These are phyloP conservation scores for Wickerhamomyces pijperi DNA, from an alignment of 805 yeast genomes.

Conservation along the genomic window DNA sequence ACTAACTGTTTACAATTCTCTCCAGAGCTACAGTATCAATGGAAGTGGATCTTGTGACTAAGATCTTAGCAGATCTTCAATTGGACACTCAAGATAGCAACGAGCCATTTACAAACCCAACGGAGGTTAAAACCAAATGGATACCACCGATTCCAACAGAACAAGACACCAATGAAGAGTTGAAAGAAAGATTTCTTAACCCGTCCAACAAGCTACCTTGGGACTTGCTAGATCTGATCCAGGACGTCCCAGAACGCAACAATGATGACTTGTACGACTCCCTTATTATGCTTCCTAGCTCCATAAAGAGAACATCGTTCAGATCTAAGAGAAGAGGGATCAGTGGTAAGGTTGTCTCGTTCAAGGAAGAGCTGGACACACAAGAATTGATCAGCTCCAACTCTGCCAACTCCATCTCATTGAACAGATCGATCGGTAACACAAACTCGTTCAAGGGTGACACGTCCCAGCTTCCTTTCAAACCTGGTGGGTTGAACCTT, in stretches of 20 bases:
- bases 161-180: slow-evolving; percentile 7
- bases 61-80: slow-evolving; percentile 3
- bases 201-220: slow-evolving; percentile 58
- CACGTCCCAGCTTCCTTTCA: slow-evolving; percentile 72
- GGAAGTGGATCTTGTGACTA: slow-evolving; percentile 5
- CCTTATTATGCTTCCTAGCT: slow-evolving; percentile 47
- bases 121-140: slow-evolving; percentile 1
- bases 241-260: slow-evolving; percentile 35
- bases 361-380: slow-evolving; percentile 50
- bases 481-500: slow-evolving; percentile 65
- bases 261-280: slow-evolving; percentile 14
- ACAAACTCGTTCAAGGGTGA: slow-evolving; percentile 58
- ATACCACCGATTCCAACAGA: not conserved
- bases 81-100: not conserved
- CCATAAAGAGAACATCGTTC: slow-evolving; percentile 51
- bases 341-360: slow-evolving; percentile 52
- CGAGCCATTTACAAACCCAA: not conserved
- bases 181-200: slow-evolving; percentile 35
- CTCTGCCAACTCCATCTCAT: slow-evolving; percentile 60
- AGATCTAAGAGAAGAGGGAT: slow-evolving; percentile 69
- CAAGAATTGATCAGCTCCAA: slow-evolving; percentile 34
- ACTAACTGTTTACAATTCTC: too few relatives aligned
- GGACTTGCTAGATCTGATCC: slow-evolving; percentile 62
- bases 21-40: too few relatives aligned
- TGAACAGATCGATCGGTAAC: slow-evolving; percentile 56